A percentile compares a stretch with the other conserved stretches of the same genome.
These are phyloP conservation scores for Cystofilobasidium macerans DNA, from an alignment of 768 basidiomycete species.

Conservation along the genomic window DNA sequence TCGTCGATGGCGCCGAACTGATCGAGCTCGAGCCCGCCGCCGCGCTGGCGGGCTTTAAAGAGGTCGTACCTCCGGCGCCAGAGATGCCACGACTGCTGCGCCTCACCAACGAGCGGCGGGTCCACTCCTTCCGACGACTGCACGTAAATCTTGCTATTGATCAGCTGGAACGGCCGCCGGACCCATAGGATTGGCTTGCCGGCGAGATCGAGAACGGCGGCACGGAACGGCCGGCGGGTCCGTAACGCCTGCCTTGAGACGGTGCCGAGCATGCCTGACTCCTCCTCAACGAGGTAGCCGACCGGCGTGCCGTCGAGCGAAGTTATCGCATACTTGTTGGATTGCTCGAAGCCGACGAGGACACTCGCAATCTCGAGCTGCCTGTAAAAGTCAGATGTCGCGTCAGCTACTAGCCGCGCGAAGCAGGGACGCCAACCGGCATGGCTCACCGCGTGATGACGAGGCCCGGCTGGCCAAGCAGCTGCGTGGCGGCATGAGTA, in stretches of 20 bases:
- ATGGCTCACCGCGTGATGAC: constrained; percentile 19
- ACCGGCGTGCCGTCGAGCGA: constrained; percentile 11
- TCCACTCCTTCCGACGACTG: constrained; percentile 13
- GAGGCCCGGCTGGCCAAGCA: constrained; percentile 7
- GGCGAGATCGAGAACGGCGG: constrained; percentile 13
- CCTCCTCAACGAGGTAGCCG: constrained; percentile 22
- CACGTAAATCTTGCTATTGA: constrained; percentile 21
- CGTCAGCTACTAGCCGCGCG: background rate
- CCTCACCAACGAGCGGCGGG: constrained; percentile 19
- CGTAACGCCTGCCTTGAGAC: constrained; percentile 14
- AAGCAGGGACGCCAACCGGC: background rate
- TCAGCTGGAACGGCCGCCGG: constrained; percentile 22
- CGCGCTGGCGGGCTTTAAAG: constrained; percentile 1
- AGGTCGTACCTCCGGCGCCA: constrained; percentile 24
- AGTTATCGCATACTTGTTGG: constrained; percentile 19
- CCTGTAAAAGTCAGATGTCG: background rate
- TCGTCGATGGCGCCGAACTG: constrained; percentile 23
- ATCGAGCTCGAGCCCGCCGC: constrained; percentile 2
- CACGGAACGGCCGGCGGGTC: constrained; percentile 20
- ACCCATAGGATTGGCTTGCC: constrained; percentile 24
- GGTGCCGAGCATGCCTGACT: constrained; percentile 9
- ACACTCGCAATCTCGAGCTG: constrained; percentile 23
- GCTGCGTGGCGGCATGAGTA: constrained; percentile 9
- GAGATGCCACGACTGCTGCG: constrained; percentile 26
- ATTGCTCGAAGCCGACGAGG: constrained; percentile 22